Percentiles rank a stretch among this genome's conserved stretches.
phyloP scores from a whole-genome alignment of 345 rosid genomes.

The Populus ilicifolia region DNA sequence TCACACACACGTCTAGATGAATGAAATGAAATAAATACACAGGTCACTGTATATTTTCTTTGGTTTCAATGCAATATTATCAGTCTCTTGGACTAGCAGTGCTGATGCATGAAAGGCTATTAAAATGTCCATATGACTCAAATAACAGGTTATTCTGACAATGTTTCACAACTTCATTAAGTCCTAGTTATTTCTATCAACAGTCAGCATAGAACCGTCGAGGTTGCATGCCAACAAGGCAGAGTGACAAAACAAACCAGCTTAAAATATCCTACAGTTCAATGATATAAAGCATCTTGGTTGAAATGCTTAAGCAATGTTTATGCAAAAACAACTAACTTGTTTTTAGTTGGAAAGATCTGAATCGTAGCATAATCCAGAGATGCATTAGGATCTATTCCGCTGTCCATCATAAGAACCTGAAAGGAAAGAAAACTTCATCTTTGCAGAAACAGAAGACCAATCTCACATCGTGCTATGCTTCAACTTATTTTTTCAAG shows the following conservation, averaged over 20 bases:
- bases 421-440: constrained; percentile 8
- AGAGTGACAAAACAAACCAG: background rate
- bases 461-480: background rate
- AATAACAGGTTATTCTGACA: too few relatives aligned
- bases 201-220: background rate
- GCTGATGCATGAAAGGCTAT: too few relatives aligned
- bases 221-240: background rate
- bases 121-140: too few relatives aligned
- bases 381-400: constrained; percentile 34
- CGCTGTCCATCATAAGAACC: constrained; percentile 36
- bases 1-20: background rate
- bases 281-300: background rate
- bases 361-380: constrained; percentile 52
- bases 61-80: background rate
- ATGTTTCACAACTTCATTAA: background rate
- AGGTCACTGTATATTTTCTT: background rate
- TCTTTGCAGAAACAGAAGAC: background rate
- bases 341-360: constrained; percentile 39
- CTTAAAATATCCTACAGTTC: background rate
- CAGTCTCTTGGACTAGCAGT: background rate
- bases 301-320: background rate
- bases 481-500: background rate
- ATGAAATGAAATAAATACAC: background rate
- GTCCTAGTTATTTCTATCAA: background rate
- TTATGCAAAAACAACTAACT: constrained; percentile 21